Evolutionary conservation across 202 grass and related monocot genomes (phyloP), one percentile per base, ranked within the genome.

Genomic region (Brachypodium distachyon): DNA sequence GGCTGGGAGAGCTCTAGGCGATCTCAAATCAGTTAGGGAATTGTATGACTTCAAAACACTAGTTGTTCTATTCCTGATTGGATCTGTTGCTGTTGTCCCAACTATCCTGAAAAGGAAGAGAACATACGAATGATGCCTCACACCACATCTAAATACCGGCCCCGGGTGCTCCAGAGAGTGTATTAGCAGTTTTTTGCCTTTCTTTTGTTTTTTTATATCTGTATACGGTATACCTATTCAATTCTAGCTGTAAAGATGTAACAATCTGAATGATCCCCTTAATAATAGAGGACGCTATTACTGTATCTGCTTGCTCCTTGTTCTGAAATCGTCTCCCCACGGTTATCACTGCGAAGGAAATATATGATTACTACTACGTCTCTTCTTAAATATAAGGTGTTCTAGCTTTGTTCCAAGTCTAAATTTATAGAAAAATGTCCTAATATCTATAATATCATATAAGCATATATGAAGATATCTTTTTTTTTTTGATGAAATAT

Each of bases 41-140:
- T 48, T 92, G 39, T 92, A 98, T 57, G 95, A 98, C 90, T 95
- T 92, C 47, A 98, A 95, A 76, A 98, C 95, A 76, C 79, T 98
- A 67, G 59, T 91, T 12, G 80, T 98, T 78, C 70, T 98, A 63
- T 98, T 98, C 79, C 83, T 98, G 26, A 92, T 95, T 72, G 96
- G 96, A 76, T 89, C 85, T 65, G 67, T 90, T 69, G 89, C 75
- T 46, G 87, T 98, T 72, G 85, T 85, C 40, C 91, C 96, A 54
- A 84, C 91, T 14, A 89, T 98, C 62, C 79, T 93, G 41, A 98
- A 95, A 79, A 88, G 91, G 87, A 98, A 98, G 87, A 79, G 91
- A 66, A 92, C 77, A 53, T 98, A 95, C 25, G 89, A 95, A 33
- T 95, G 77, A 96, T 61, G 59, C 40, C 33, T 64, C 48, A 9